Conservation (phyloP, 805 yeast genomes). For the Limtongia smithiae region DNA sequence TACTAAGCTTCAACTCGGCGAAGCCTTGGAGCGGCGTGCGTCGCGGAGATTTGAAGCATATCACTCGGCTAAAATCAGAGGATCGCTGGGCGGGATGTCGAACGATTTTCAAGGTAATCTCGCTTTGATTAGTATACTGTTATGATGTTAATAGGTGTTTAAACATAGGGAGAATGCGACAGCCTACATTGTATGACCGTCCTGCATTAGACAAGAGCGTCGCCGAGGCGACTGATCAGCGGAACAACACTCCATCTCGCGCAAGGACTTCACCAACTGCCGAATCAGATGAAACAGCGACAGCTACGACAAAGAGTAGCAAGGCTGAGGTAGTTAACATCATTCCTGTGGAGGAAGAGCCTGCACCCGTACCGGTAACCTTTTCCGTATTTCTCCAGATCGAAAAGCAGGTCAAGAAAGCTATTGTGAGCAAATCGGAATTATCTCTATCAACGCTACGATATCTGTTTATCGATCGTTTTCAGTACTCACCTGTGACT, state of each 20-base stretch:
- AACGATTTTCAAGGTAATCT: constrained; percentile 2
- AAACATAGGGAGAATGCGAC: too few species aligned
- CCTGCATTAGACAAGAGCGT: too few species aligned
- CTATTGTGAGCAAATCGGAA: constrained; percentile 23
- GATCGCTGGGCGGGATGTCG: constrained; percentile 1
- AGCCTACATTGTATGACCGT: too few species aligned
- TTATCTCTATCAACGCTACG: constrained; percentile 54
- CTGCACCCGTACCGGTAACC: neutral
- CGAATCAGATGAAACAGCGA: too few species aligned
- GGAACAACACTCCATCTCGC: too few species aligned
- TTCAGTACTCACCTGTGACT: constrained; percentile 74
- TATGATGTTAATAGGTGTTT: too few species aligned
- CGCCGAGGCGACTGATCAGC: too few species aligned
- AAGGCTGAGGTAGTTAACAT: neutral
- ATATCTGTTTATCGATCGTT: constrained; percentile 77
- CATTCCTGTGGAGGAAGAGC: neutral
- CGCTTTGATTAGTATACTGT: neutral
- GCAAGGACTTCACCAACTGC: too few species aligned
- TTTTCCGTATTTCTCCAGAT: constrained; percentile 34
- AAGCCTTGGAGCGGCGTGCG: constrained; percentile 84
- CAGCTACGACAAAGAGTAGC: neutral
- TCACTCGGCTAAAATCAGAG: constrained; percentile 69
- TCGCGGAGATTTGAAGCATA: constrained; percentile 92
- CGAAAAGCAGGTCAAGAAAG: constrained; percentile 38
- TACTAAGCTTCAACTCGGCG: constrained; percentile 73